Evolutionary conservation across 495 filamentous ascomycete species (phyloP).

Genomic region (Aspergillus panamensis): DNA sequence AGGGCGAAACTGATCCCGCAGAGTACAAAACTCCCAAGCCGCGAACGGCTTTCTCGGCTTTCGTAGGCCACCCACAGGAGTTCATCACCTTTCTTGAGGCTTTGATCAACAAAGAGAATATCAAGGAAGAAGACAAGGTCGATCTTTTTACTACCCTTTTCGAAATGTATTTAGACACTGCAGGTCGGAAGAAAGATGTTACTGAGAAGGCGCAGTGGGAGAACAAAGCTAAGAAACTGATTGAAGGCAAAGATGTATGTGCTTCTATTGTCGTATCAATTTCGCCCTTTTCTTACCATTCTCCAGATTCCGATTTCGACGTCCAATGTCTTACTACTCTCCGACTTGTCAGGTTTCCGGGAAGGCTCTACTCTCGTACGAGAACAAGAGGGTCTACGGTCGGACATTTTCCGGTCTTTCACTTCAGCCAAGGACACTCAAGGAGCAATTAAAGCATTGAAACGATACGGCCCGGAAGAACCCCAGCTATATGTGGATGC

Average conservation of each 20-base stretch:
- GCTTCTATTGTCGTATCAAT: neutral
- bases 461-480: conserved; percentile 87
- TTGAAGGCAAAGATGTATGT: conserved; percentile 67
- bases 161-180: conserved; percentile 94
- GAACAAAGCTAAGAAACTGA: conserved; percentile 76
- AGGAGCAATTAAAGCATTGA: conserved; percentile 82
- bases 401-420: conserved; percentile 96
- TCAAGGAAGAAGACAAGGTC: conserved; percentile 66
- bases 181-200: conserved; percentile 64
- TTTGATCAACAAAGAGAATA: conserved; percentile 61
- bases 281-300: conserved; percentile 7
- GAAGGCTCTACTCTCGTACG: conserved; percentile 90
- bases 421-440: conserved; percentile 88
- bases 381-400: conserved; percentile 85
- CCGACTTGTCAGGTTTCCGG: conserved; percentile 83
- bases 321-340: conserved; percentile 88
- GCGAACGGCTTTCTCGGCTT: conserved; percentile 89
- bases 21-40: conserved; percentile 63
- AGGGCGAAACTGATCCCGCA: conserved; percentile 33
- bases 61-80: conserved; percentile 87
- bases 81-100: conserved; percentile 91
- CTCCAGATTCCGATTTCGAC: conserved; percentile 78
- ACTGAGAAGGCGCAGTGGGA: conserved; percentile 78
- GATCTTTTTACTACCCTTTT: conserved; percentile 96
- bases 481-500: conserved; percentile 92